Conservation (phyloP, 176 grass and related monocot species). For the Thinopyrum elongatum region DNA sequence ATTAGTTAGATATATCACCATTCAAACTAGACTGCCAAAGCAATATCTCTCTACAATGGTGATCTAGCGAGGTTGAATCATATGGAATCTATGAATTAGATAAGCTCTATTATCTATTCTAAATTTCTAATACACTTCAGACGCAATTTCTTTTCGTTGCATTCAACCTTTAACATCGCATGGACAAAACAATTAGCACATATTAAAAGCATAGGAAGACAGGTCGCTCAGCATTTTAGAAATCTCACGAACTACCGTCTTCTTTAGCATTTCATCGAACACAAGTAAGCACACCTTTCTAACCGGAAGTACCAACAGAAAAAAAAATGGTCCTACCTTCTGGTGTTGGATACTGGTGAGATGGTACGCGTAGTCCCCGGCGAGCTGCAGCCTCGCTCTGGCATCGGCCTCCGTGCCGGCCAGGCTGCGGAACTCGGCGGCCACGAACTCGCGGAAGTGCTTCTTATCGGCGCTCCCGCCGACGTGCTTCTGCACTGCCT, state of each 20-base stretch:
- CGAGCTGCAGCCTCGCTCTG: conserved; percentile 45
- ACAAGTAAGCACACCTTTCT: background rate
- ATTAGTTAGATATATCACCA: background rate
- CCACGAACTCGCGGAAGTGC: conserved; percentile 61
- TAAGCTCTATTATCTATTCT: background rate
- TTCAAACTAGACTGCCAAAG: background rate
- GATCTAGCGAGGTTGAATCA: background rate
- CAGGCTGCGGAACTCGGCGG: conserved; percentile 51
- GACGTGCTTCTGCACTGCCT: conserved; percentile 60
- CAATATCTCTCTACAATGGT: background rate
- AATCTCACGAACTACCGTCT: background rate
- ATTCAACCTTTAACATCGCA: background rate
- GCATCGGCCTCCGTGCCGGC: conserved; percentile 34
- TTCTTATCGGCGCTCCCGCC: conserved; percentile 35
- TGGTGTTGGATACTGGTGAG: conserved; percentile 63
- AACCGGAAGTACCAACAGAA: background rate
- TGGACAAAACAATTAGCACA: background rate
- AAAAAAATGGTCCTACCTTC: conserved; percentile 36
- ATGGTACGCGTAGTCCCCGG: conserved; percentile 55
- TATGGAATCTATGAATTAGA: background rate
- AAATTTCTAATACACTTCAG: background rate
- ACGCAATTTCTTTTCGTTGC: background rate
- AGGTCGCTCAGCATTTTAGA: background rate
- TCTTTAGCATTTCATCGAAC: conserved; percentile 2
- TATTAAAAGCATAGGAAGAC: background rate